phyloP scores from a whole-genome alignment of 2,329 filamentous ascomycete genomes.

The Botryosphaeria dothidea region DNA sequence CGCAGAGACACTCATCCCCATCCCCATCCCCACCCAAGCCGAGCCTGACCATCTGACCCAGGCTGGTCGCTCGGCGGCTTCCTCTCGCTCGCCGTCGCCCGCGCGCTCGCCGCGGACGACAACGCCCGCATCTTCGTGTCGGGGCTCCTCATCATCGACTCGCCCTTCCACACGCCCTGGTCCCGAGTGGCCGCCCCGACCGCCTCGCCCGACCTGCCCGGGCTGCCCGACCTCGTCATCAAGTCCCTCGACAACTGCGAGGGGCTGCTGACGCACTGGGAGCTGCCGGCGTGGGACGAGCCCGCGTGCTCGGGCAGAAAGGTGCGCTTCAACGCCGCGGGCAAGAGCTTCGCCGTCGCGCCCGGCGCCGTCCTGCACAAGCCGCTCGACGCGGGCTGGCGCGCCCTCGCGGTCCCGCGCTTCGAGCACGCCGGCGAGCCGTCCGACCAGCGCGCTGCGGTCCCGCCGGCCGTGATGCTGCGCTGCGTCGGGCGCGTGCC shows the following conservation, averaged over 20 bases:
- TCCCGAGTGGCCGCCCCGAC: not conserved
- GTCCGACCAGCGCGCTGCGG: not conserved
- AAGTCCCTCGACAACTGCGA: constrained; percentile 2
- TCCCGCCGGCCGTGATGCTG: not conserved
- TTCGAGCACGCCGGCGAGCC: not conserved
- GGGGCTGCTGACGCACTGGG: not conserved
- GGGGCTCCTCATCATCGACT: constrained; percentile 5
- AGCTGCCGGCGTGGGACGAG: not conserved
- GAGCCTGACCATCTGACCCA: not conserved
- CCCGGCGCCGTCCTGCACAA: not conserved
- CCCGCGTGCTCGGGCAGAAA: not conserved
- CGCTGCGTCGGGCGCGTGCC: not conserved
- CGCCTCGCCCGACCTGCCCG: not conserved
- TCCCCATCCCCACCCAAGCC: not conserved
- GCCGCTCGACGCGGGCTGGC: not conserved
- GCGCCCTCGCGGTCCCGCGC: not conserved
- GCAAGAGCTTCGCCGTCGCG: not conserved
- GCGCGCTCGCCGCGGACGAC: constrained; percentile 11
- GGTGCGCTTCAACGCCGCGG: not conserved
- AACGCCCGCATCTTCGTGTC: not conserved
- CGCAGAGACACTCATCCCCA: not conserved
- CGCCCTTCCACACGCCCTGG: not conserved
- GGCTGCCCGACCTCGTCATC: not conserved
- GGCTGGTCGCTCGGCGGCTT: constrained; percentile 22
- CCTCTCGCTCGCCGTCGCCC: constrained; percentile 17